Conservation (phyloP, 306 rosid genomes). For the Hylodesmum podocarpum region DNA sequence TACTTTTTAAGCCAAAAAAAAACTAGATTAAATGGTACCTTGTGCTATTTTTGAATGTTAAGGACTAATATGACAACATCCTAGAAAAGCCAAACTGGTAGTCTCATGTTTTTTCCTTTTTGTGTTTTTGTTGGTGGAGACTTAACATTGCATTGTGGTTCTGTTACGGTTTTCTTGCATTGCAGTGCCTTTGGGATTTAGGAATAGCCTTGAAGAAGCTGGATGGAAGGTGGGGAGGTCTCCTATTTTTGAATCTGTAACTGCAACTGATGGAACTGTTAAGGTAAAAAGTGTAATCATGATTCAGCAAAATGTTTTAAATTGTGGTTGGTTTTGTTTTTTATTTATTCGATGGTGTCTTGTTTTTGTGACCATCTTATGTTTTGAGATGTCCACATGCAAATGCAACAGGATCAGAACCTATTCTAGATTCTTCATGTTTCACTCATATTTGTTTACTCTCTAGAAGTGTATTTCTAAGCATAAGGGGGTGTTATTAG, state of each 20-base stretch:
- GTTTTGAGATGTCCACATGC: background rate
- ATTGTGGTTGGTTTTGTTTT: background rate
- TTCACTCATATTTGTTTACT: no score
- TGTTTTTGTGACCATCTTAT: conserved; percentile 9
- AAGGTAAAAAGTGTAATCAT: conserved; percentile 50
- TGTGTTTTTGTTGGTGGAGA: background rate
- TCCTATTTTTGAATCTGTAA: conserved; percentile 60
- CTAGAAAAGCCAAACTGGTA: no score
- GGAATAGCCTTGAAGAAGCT: conserved; percentile 81
- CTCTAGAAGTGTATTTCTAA: no score
- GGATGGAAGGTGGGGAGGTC: conserved; percentile 97
- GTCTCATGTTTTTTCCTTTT: background rate
- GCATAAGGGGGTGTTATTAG: no score
- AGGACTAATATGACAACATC: no score
- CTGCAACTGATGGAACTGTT: conserved; percentile 89
- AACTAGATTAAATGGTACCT: no score
- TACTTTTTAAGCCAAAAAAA: no score
- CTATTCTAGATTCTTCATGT: no score
- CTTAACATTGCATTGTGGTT: background rate
- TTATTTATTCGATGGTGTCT: conserved; percentile 4
- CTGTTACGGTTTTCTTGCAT: conserved; percentile 20
- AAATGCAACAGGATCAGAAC: no score
- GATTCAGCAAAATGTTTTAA: background rate
- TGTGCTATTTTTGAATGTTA: no score
- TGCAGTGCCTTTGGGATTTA: conserved; percentile 81